Base-by-base conservation (phyloP, 495 filamentous ascomycete genomes). In the Lepraria neglecta region DNA sequence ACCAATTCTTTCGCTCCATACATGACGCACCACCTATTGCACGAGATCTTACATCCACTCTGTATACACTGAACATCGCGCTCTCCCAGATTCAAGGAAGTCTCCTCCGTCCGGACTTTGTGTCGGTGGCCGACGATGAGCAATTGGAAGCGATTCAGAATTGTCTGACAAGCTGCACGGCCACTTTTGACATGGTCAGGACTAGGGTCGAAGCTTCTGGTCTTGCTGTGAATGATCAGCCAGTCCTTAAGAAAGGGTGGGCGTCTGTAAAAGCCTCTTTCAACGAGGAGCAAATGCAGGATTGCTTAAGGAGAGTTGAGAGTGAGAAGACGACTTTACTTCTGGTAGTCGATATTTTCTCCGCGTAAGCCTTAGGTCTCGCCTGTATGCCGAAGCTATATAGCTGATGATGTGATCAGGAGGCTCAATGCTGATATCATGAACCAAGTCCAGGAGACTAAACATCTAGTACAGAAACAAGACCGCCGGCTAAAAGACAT, bases 51-150 rank as follows among this genome's bases (percentile, higher is more conserved):
- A n/a, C 46, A 12, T 40, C 33, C 14, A 30, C 31, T 21, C 21
- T 61, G 21, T 61, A 61, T 14, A 42, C 48, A n/a, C 42, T 61
- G 21, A 55, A 61, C n/a, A 12, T 54, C 19, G 48, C 59, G 11
- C 59, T 61, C 10, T 31, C 27, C 21, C 59, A 61, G 40, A 24
- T 61, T n/a, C 59, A 61, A 28, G 24, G 31, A 28, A 54, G 47
- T 19, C 59, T 61, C 24, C 4, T 61, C 3, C 28, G 42, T 30
- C 35, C 31, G 1, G 17, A 53, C 5, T 55, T 55, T 12, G 48
- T 45, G 6, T 28, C 30, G 11, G 59, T 27, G n/a, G 19, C 28
- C 7, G 59, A 55, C 21, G 48, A 53, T 17, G 50, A 44, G 14
- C 27, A 55, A 11, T 3, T 61, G 4, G 40, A 27, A 44, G 48